Evolutionary conservation across 768 basidiomycete genomes (phyloP).

Genomic region (Amanita polypyramis): DNA sequence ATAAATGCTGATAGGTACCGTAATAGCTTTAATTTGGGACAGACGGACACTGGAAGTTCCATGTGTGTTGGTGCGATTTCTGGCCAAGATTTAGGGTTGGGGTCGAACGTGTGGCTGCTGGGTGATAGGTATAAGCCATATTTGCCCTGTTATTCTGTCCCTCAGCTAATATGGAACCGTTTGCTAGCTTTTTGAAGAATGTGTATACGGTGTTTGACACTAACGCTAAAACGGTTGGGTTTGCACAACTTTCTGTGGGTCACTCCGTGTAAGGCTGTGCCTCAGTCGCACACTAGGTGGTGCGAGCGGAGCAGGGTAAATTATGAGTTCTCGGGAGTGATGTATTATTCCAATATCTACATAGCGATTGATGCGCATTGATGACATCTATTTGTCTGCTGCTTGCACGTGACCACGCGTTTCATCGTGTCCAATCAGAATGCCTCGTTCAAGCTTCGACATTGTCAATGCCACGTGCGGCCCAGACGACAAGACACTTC

Average conservation of each 20-base stretch:
- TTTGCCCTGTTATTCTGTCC: slow-evolving; percentile 1
- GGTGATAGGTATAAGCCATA: background rate
- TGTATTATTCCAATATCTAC: too few relatives aligned
- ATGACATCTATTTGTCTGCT: too few relatives aligned
- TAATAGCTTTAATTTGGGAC: slow-evolving; percentile 3
- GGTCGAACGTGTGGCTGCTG: background rate
- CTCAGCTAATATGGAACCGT: slow-evolving; percentile 30
- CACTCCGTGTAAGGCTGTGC: too few relatives aligned
- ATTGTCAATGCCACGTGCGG: slow-evolving; percentile 44
- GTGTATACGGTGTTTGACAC: slow-evolving; percentile 32
- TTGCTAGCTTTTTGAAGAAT: slow-evolving; percentile 23
- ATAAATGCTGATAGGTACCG: background rate
- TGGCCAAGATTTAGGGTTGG: background rate
- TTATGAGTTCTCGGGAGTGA: too few relatives aligned
- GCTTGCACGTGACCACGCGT: too few relatives aligned
- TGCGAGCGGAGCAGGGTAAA: too few relatives aligned
- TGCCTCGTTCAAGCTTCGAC: background rate
- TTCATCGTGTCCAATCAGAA: too few relatives aligned
- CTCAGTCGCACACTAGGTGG: too few relatives aligned
- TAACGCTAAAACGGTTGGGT: slow-evolving; percentile 20
- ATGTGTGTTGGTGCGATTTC: slow-evolving; percentile 3
- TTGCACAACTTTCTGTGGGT: slow-evolving; percentile 13
- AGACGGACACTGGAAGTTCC: background rate
- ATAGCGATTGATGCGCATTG: too few relatives aligned
- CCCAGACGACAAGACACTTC: slow-evolving; percentile 53